Evolutionary conservation across 495 filamentous ascomycete genomes (phyloP).

Genomic region (Daldinia caldariorum): DNA sequence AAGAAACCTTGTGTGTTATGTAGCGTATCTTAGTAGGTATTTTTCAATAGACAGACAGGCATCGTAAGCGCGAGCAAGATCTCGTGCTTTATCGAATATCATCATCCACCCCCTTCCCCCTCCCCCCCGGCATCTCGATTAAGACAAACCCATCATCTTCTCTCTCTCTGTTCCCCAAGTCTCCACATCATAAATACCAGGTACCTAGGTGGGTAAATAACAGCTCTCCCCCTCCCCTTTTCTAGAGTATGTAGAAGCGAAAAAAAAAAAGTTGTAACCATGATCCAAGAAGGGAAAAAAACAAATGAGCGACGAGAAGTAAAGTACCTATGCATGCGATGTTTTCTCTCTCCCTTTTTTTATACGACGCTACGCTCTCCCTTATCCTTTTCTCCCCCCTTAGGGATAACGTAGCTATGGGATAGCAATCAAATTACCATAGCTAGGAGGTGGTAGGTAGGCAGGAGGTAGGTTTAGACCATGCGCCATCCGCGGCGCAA

Average conservation of each 20-base stretch:
- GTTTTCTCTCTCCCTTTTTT: conserved; percentile 18
- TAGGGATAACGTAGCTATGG: too few relatives aligned
- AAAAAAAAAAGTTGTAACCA: neutral
- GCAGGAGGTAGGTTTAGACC: conserved; percentile 1
- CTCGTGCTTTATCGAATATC: conserved; percentile 1
- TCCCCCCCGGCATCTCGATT: conserved; percentile 3
- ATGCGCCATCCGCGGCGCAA: conserved; percentile 32
- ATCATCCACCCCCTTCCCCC: neutral
- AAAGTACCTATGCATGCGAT: conserved; percentile 33
- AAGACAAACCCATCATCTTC: conserved; percentile 3
- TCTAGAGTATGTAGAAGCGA: conserved; percentile 15
- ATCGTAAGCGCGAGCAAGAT: conserved; percentile 19
- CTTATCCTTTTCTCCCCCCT: too few relatives aligned
- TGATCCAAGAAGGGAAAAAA: conserved; percentile 12
- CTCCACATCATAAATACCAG: conserved; percentile 19
- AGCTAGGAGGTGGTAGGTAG: too few relatives aligned
- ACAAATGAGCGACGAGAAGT: conserved; percentile 40
- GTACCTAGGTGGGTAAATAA: too few relatives aligned
- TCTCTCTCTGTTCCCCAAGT: neutral
- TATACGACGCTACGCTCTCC: conserved; percentile 21
- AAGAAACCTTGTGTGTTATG: neutral
- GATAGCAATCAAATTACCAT: too few relatives aligned
- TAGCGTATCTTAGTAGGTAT: neutral
- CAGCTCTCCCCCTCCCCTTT: neutral
- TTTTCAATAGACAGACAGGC: conserved; percentile 9